Evolutionary conservation across 805 yeast genomes (phyloP), one percentile per base, ranked within the genome.

Genomic region (Yarrowia hollandica): DNA sequence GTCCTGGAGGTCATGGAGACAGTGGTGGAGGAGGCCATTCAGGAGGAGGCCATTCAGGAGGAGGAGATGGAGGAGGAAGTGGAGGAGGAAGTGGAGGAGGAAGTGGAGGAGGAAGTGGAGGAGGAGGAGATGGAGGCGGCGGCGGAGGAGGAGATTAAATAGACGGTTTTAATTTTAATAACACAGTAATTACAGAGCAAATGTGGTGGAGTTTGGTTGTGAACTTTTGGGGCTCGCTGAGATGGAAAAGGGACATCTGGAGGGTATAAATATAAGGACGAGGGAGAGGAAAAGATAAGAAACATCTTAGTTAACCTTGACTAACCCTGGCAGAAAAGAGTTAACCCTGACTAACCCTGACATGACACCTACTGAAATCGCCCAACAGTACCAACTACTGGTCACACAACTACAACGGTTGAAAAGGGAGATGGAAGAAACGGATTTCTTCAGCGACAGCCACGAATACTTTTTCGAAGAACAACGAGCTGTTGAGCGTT

Each of bases 71-170:
- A 15, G 48, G 48, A 23, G 33, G 16, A 12, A n/a, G 50, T n/a
- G 50, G 50, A 42, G 50, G 48, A 11, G 48, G 48, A 16, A 15
- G 23, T 28, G 52, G 37, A 18, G 34, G 31, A 2, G 10, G 21
- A 3, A 19, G 37, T 15, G 37, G 26, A 14, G 52, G 35, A 28
- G 37, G 16, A 8, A 30, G 30, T 22, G 39, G 38, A 18, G 55
- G 38, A 15, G 28, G 38, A 21, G 35, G 15, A 3, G 31, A 15
- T 1, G 31, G 31, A 1, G 50, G 50, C 5, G 31, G 21, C 18
- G 34, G 52, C 3, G 34, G 37, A 4, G 46, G 33, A 11, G 46
- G 31, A 3, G 44, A 30, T 30, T 30, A 25, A 25, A 6, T 25
- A 25, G n/a, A n/a, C n/a, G n/a, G n/a, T n/a, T n/a, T 2, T 35